Evolutionary conservation across 345 rosid genomes (phyloP).

Genomic region (Ceriops zippeliana): DNA sequence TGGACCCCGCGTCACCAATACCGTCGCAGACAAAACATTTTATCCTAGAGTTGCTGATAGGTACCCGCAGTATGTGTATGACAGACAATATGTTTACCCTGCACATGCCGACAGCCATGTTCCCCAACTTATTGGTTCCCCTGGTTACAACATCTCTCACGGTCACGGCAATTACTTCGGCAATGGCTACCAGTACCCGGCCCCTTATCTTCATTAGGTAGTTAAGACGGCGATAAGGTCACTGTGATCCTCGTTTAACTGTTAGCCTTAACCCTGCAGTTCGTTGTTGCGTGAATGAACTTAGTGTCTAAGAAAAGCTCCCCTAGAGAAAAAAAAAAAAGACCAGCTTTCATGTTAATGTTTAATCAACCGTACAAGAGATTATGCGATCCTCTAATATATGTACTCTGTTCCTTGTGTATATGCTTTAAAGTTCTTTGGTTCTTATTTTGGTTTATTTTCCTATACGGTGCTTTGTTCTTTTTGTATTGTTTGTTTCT

Average conservation of each 20-base stretch:
- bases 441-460: neutral
- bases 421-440: conserved; percentile 6
- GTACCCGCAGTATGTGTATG: conserved; percentile 77
- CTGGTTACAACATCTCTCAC: conserved; percentile 66
- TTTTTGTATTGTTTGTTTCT: too few relatives aligned
- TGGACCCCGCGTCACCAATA: conserved; percentile 50
- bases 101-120: conserved; percentile 61
- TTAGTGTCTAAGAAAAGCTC: conserved; percentile 41
- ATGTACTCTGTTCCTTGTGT: conserved; percentile 46
- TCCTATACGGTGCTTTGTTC: neutral
- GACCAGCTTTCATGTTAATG: conserved; percentile 31
- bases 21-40: conserved; percentile 47
- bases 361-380: conserved; percentile 48
- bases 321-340: conserved; percentile 12
- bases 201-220: conserved; percentile 73
- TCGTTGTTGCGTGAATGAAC: conserved; percentile 59
- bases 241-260: conserved; percentile 63
- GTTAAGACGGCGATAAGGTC: conserved; percentile 39
- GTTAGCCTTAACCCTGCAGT: conserved; percentile 55
- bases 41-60: conserved; percentile 67
- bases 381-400: conserved; percentile 52
- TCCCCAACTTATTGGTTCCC: conserved; percentile 47
- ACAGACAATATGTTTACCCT: conserved; percentile 62
- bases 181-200: conserved; percentile 88
- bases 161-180: conserved; percentile 87